These are phyloP conservation scores for Xylaria curta DNA, from an alignment of 495 filamentous ascomycete genomes.

Conservation along the genomic window DNA sequence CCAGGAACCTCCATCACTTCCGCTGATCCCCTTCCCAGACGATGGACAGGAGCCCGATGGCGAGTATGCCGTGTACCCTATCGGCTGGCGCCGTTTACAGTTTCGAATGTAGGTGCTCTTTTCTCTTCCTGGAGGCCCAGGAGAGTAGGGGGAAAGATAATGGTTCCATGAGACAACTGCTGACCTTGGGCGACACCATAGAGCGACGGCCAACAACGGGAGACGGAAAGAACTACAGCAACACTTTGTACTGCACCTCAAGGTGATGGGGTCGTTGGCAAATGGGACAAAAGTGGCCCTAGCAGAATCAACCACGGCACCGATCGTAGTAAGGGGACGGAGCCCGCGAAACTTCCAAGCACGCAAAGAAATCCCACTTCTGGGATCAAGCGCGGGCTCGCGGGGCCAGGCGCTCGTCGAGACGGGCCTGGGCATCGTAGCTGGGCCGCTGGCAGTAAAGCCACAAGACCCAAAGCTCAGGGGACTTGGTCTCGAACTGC, in stretches of 20 bases:
- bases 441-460: slow-evolving; percentile 56
- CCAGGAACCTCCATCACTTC: slow-evolving; percentile 68
- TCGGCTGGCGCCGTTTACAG: slow-evolving; percentile 88
- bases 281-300: slow-evolving; percentile 72
- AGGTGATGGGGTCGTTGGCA: slow-evolving; percentile 72
- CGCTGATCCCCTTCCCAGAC: slow-evolving; percentile 77
- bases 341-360: slow-evolving; percentile 83
- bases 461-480: slow-evolving; percentile 55
- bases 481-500: slow-evolving; percentile 55
- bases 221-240: slow-evolving; percentile 81
- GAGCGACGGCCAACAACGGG: slow-evolving; percentile 71
- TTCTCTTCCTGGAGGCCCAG: not conserved
- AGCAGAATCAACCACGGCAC: slow-evolving; percentile 73
- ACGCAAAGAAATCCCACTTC: slow-evolving; percentile 75
- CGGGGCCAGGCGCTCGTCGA: slow-evolving; percentile 60
- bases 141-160: not conserved
- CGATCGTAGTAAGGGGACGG: slow-evolving; percentile 78
- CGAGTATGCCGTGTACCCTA: slow-evolving; percentile 84
- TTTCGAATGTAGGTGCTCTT: slow-evolving; percentile 70
- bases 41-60: slow-evolving; percentile 66
- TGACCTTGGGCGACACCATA: slow-evolving; percentile 26
- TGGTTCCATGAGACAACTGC: not conserved
- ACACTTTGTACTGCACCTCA: slow-evolving; percentile 78
- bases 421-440: slow-evolving; percentile 54
- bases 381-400: slow-evolving; percentile 73